These are phyloP conservation scores for Paramyrothecium roridum DNA, from an alignment of 2,329 filamentous ascomycete species.

Conservation along the genomic window DNA sequence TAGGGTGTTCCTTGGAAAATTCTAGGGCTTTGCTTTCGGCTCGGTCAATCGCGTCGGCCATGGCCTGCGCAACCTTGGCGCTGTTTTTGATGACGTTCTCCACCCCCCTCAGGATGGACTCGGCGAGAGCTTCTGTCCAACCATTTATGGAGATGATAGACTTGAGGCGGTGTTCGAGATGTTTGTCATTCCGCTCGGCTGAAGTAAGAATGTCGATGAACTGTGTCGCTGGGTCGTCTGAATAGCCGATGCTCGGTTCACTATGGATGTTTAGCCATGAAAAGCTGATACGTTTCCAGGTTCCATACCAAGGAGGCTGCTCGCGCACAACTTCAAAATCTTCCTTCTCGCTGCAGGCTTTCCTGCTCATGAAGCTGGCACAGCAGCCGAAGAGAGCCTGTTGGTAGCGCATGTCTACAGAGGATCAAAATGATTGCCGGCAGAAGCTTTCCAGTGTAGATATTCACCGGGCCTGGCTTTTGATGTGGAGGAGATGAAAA, in stretches of 20 bases:
- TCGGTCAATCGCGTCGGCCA: slow-evolving; percentile 9
- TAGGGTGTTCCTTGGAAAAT: slow-evolving; percentile 15
- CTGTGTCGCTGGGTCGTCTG: slow-evolving; percentile 9
- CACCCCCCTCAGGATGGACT: slow-evolving; percentile 11
- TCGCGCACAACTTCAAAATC: too few species aligned
- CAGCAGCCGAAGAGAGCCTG: too few species aligned
- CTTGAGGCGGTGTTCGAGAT: slow-evolving; percentile 6
- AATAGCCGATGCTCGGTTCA: slow-evolving; percentile 3
- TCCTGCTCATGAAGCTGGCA: too few species aligned
- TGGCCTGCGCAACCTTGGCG: slow-evolving; percentile 5
- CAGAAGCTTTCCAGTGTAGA: too few species aligned
- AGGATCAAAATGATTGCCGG: too few species aligned
- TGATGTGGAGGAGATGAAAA: too few species aligned
- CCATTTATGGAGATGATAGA: slow-evolving; percentile 8
- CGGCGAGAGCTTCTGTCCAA: slow-evolving; percentile 14
- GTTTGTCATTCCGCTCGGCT: not conserved
- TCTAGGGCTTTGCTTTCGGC: slow-evolving; percentile 6
- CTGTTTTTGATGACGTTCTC: slow-evolving; percentile 9
- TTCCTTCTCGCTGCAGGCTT: too few species aligned
- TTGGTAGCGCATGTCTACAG: too few species aligned
- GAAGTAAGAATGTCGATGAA: slow-evolving; percentile 9
- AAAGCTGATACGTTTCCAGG: too few species aligned
- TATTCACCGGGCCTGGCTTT: too few species aligned
- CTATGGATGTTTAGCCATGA: too few species aligned
- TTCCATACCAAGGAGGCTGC: too few species aligned